Conservation (phyloP, 1,139 yeast species). For the Hansenula anomala region DNA sequence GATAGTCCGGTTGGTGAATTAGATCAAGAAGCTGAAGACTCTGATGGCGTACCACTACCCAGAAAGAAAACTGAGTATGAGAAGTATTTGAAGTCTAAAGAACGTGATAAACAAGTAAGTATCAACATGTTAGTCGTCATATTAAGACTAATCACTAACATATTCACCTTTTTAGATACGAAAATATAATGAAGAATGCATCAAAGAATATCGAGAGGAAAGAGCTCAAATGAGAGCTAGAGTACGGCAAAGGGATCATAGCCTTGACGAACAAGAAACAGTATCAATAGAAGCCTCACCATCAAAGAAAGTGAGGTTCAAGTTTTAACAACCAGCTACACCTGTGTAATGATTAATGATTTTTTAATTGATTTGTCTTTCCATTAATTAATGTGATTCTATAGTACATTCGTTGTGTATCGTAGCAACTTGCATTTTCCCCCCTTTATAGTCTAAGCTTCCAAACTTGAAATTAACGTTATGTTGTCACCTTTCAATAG, state of each 20-base stretch:
- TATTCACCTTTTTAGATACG: no score
- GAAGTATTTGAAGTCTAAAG: conserved; percentile 11
- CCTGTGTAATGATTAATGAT: no score
- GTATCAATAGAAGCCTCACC: conserved; percentile 2
- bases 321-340: neutral
- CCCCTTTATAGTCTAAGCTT: conserved; percentile 2
- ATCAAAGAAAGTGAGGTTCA: conserved; percentile 8
- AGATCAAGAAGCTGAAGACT: neutral
- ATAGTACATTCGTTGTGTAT: neutral
- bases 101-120: conserved; percentile 15
- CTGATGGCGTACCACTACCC: conserved; percentile 11
- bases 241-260: conserved; percentile 7
- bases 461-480: conserved; percentile 57
- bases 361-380: no score
- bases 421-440: no score
- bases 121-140: no score
- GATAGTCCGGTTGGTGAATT: conserved; percentile 5
- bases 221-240: conserved; percentile 7
- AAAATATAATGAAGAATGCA: conserved; percentile 7
- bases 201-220: conserved; percentile 8
- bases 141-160: no score
- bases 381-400: neutral
- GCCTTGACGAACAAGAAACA: neutral
- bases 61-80: conserved; percentile 13
- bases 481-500: conserved; percentile 92